These are phyloP conservation scores for Wallacemonas collosoma DNA, from an alignment of 208 protist species.

Conservation along the genomic window DNA sequence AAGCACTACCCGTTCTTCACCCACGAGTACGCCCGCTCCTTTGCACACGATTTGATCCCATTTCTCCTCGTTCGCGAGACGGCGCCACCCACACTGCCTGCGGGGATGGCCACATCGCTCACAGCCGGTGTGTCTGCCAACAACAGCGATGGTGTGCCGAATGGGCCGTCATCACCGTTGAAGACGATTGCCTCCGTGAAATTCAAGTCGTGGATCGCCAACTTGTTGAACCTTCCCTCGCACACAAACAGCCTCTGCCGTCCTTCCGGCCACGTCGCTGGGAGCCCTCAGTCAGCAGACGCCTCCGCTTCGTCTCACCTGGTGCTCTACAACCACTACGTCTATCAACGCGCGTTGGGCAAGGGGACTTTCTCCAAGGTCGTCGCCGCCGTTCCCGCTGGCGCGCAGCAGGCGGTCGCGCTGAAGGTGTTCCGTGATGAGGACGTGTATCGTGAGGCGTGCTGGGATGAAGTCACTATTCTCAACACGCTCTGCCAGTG, in stretches of 20 bases:
- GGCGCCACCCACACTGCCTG: neutral
- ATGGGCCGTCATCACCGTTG: neutral
- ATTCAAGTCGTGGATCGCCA: constrained; percentile 4
- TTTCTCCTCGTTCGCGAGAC: constrained; percentile 42
- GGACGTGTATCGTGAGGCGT: constrained; percentile 64
- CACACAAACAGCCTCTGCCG: neutral
- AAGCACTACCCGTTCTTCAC: constrained; percentile 74
- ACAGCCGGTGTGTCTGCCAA: neutral
- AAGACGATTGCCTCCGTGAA: constrained; percentile 3
- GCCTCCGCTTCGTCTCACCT: constrained; percentile 14
- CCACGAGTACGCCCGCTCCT: constrained; percentile 50
- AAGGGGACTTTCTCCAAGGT: constrained; percentile 88
- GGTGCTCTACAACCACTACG: constrained; percentile 71
- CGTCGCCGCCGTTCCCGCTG: constrained; percentile 20
- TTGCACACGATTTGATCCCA: constrained; percentile 39
- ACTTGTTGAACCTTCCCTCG: neutral
- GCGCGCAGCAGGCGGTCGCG: constrained; percentile 33
- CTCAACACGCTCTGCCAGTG: constrained; percentile 39
- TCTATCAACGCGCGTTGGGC: constrained; percentile 57
- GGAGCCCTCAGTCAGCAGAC: neutral
- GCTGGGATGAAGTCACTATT: constrained; percentile 72
- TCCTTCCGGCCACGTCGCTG: neutral
- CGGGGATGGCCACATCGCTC: neutral
- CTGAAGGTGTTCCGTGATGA: constrained; percentile 84
- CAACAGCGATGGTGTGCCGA: too few species aligned